Conservation (phyloP, 108 stramenopile species). For the Fragilaria crotonensis region DNA sequence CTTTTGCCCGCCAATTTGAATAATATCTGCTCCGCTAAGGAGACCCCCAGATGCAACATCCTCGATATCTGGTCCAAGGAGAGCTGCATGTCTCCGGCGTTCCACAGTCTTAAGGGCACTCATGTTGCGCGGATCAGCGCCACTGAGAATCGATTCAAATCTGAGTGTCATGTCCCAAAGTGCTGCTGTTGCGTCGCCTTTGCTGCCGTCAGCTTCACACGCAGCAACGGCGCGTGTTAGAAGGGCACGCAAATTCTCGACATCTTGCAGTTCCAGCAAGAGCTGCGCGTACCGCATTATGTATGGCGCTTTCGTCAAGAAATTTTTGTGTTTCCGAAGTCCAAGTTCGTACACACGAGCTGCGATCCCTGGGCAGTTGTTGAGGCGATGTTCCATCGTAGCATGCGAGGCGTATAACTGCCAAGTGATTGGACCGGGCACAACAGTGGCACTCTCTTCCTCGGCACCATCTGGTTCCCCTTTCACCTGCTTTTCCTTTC, state of each 20-base stretch:
- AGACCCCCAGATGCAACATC: conserved; percentile 67
- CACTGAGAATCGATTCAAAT: conserved; percentile 63
- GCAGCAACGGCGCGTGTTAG: conserved; percentile 76
- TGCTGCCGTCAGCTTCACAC: conserved; percentile 48
- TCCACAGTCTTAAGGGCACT: conserved; percentile 43
- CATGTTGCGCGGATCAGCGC: conserved; percentile 31
- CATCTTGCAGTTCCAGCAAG: conserved; percentile 74
- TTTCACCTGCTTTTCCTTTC: not conserved
- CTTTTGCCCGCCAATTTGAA: conserved; percentile 55
- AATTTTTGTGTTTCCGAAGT: conserved; percentile 60
- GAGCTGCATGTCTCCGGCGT: conserved; percentile 58
- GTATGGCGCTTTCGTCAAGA: conserved; percentile 68
- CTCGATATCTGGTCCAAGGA: conserved; percentile 70
- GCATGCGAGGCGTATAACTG: conserved; percentile 81
- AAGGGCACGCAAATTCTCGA: conserved; percentile 72
- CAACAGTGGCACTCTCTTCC: not conserved
- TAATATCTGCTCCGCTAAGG: conserved; percentile 27
- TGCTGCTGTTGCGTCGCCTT: conserved; percentile 39
- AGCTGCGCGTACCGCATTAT: conserved; percentile 74
- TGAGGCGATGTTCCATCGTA: conserved; percentile 71
- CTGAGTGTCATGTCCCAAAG: conserved; percentile 85
- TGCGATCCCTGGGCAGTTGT: conserved; percentile 67
- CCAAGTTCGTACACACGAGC: conserved; percentile 83
- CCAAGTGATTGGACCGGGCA: conserved; percentile 62
- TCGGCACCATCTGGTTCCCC: not conserved